Evolutionary conservation across 139 green algal species (phyloP), one percentile per base, ranked within the genome.

Genomic region (Marvania coccoides): DNA sequence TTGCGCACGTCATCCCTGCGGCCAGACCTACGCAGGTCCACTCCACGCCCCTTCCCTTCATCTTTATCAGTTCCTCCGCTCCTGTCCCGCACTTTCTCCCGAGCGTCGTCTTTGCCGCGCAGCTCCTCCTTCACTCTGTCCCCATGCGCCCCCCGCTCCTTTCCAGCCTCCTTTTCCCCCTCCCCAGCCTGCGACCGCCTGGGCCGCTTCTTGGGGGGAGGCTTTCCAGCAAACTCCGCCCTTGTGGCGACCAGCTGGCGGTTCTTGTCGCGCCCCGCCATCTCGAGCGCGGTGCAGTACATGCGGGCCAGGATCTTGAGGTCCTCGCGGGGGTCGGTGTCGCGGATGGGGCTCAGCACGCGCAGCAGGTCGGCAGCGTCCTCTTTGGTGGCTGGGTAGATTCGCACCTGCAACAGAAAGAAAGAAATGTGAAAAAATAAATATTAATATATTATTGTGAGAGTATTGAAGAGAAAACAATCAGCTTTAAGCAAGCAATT

Each of bases 271-370:
- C 55, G 23, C 30, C 73, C 45, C 51, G 74, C 38, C 45, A 61
- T 70, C 54, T 70, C 63, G 61, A 81, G 51, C 28, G 26, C 63
- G 12, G 59, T 71, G 58, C 48, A 75, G 73, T 80, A 82, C 75
- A 80, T 81, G 47, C 73, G 68, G 33, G 75, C 75, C 35, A 81
- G 60, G 30, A 59, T 80, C 39, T 80, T 76, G 30, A 82, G 55
- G 65, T 82, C 75, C 73, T 82, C 75, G 1, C 75, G 65, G 8
- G 66, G 39, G 65, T 82, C 75, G 28, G 47, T 67, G 42, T 81
- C 74, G 10, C 74, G 58, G n/a, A 71, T 56, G 12, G 57, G 55
- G 19, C 34, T 15, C 7, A 64, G 35, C 33, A 36, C 34, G 19
- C 15, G 0, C 26, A 38, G 26, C 37, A 74, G 45, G 26, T 55